Conservation (phyloP, 345 rosid genomes). For the Eucalyptus viminalis region DNA sequence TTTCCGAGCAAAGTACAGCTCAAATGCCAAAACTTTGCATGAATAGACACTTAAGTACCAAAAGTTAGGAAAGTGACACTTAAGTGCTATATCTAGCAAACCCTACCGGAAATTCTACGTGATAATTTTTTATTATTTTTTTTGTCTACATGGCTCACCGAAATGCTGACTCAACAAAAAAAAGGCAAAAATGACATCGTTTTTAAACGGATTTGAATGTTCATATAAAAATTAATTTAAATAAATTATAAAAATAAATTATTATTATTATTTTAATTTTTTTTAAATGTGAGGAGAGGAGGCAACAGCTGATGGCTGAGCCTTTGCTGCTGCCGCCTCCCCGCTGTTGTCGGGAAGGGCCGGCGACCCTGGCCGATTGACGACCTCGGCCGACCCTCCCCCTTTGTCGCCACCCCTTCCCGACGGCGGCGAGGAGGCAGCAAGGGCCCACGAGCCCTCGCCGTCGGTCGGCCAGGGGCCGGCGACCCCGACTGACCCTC, state of each 20-base stretch:
- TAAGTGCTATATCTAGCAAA: rapidly evolving
- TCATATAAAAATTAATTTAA: too few species aligned
- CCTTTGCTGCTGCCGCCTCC: rapidly evolving
- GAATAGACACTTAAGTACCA: rapidly evolving
- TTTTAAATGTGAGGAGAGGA: too few species aligned
- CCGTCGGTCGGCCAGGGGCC: rapidly evolving
- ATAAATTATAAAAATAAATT: too few species aligned
- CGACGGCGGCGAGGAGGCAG: rapidly evolving
- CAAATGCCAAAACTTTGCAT: rapidly evolving
- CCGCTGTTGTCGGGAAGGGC: rapidly evolving
- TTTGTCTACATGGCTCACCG: rapidly evolving
- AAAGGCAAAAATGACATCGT: rapidly evolving
- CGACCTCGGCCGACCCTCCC: too few species aligned
- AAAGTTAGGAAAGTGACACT: rapidly evolving
- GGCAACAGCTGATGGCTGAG: rapidly evolving
- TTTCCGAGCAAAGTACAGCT: rapidly evolving
- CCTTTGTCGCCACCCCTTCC: rapidly evolving
- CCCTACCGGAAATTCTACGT: rapidly evolving
- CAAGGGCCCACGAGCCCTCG: too few species aligned
- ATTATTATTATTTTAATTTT: too few species aligned
- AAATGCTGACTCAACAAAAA: too few species aligned
- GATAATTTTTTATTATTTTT: too few species aligned
- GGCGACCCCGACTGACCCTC: rapidly evolving
- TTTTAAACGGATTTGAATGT: too few species aligned
- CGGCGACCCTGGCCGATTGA: rapidly evolving